Evolutionary conservation across 78 protist genomes (phyloP).

Genomic region (Pigoraptor vietnamica): DNA sequence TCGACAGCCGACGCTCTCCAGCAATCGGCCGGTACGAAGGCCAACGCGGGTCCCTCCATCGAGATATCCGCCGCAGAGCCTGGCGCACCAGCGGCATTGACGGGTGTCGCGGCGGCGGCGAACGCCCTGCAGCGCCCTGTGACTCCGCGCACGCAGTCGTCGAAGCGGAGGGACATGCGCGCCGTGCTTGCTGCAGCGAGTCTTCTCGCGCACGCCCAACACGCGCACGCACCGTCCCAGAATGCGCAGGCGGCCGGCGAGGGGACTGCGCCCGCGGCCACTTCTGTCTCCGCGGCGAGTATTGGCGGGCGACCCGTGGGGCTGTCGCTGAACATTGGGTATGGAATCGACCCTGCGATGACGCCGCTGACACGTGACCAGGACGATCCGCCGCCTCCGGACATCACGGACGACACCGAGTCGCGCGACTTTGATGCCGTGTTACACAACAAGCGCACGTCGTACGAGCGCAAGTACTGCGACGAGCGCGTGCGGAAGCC

Average conservation of each 20-base stretch:
- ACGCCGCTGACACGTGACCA: not conserved
- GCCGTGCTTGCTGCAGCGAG: not conserved
- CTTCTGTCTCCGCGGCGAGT: no score
- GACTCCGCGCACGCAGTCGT: not conserved
- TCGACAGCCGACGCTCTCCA: no score
- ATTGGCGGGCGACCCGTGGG: no score
- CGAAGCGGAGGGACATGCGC: not conserved
- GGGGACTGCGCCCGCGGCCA: no score
- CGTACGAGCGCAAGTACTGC: not conserved
- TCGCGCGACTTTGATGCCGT: not conserved
- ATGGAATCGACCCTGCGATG: not conserved
- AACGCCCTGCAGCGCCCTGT: not conserved
- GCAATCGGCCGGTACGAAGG: no score
- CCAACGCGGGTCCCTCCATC: no score
- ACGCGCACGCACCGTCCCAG: no score
- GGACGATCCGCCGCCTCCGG: not conserved
- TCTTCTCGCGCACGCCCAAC: not conserved
- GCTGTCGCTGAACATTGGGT: not conserved
- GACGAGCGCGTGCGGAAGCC: not conserved
- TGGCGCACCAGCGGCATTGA: not conserved
- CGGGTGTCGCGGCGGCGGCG: no score
- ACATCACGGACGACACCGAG: not conserved
- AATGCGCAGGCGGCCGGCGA: no score
- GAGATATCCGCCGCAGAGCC: not conserved
- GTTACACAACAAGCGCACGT: not conserved